These are phyloP conservation scores for Entoloma clypeatum DNA, from an alignment of 1,284 basidiomycete species.

Conservation along the genomic window DNA sequence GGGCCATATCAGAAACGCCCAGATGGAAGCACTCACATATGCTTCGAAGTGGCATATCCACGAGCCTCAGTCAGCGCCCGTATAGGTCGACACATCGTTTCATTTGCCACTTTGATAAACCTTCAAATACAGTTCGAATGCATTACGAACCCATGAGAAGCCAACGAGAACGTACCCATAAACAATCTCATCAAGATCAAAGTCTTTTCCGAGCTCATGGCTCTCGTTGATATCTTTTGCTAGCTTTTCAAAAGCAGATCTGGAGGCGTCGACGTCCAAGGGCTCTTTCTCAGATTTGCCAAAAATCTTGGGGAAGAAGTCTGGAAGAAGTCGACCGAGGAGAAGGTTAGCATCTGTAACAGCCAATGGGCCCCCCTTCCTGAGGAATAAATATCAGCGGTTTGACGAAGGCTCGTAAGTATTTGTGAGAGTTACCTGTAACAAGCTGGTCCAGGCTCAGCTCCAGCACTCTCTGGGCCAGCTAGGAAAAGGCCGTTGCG, in stretches of 20 bases:
- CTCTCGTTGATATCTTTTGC: conserved; percentile 65
- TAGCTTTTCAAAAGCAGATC: conserved; percentile 60
- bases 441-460: conserved; percentile 81
- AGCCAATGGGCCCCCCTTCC: conserved; percentile 82
- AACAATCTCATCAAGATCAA: conserved; percentile 82
- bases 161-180: conserved; percentile 57
- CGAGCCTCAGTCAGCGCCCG: conserved; percentile 88
- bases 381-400: conserved; percentile 25
- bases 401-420: not conserved
- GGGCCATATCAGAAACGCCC: too few relatives aligned
- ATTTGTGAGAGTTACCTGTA: conserved; percentile 50
- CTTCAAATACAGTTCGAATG: conserved; percentile 30
- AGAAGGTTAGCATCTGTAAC: conserved; percentile 87
- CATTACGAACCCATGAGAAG: not conserved
- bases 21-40: conserved; percentile 60
- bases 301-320: conserved; percentile 86
- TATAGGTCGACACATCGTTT: conserved; percentile 92
- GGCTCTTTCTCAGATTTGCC: conserved; percentile 82
- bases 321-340: conserved; percentile 78
- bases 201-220: conserved; percentile 49
- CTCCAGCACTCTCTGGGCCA: conserved; percentile 81
- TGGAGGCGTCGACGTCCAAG: conserved; percentile 69
- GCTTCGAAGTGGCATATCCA: conserved; percentile 81
- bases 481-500: conserved; percentile 80
- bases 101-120: conserved; percentile 91